A percentile compares a stretch with the other conserved stretches of the same genome.
Evolutionary conservation across 148 eudicot genomes (phyloP).

Genomic region (Persicaria tinctoria): DNA sequence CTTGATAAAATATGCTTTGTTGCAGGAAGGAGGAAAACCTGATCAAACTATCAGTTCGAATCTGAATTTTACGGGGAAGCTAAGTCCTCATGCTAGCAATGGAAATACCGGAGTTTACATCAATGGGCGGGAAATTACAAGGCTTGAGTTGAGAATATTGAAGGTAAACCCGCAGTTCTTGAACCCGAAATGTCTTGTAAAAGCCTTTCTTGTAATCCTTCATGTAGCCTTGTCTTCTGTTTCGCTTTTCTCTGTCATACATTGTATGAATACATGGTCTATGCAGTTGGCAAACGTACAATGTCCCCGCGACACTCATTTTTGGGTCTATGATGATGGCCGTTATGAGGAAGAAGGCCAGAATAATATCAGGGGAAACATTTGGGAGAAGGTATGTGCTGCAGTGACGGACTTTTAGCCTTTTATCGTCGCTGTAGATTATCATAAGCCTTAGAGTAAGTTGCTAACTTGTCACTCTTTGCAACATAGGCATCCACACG

Average conservation of each 20-base stretch:
- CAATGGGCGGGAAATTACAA: slow-evolving; percentile 92
- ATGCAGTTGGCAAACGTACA: slow-evolving; percentile 90
- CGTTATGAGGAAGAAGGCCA: slow-evolving; percentile 99
- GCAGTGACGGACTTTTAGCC: background rate
- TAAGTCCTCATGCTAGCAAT: slow-evolving; percentile 72
- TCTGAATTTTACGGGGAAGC: slow-evolving; percentile 78
- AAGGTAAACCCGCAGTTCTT: slow-evolving; percentile 41
- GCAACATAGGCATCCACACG: slow-evolving; percentile 75
- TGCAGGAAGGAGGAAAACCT: slow-evolving; percentile 93
- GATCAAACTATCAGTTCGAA: slow-evolving; percentile 81
- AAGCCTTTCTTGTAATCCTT: too few species aligned
- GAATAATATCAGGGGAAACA: slow-evolving; percentile 95
- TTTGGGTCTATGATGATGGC: slow-evolving; percentile 99
- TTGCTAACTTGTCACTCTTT: slow-evolving; percentile 13
- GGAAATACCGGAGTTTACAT: slow-evolving; percentile 93
- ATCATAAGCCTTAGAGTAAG: background rate
- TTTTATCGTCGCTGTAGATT: background rate
- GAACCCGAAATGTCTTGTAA: background rate
- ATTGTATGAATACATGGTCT: slow-evolving; percentile 6
- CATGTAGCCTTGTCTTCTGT: background rate
- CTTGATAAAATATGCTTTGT: slow-evolving; percentile 13
- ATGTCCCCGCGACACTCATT: slow-evolving; percentile 98
- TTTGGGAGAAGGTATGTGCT: slow-evolving; percentile 88
- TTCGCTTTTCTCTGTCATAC: background rate
- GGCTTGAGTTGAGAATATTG: slow-evolving; percentile 75